Conservation (phyloP, 2,329 filamentous ascomycete species). For the Pseudocercospora vitis region DNA sequence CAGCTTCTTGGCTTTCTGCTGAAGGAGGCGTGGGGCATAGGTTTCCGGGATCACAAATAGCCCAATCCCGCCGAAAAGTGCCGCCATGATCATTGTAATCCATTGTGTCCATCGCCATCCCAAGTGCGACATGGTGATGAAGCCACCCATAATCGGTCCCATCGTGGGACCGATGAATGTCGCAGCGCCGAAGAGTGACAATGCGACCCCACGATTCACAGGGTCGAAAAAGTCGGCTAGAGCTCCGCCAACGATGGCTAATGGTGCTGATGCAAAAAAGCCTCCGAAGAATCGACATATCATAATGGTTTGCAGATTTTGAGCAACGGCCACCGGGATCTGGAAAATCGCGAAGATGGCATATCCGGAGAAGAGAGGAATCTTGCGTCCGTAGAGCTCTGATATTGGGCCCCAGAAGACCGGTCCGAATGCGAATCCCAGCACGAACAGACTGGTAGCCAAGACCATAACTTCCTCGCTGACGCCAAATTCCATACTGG, state of each 20-base stretch:
- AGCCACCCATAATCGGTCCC: conserved; percentile 32
- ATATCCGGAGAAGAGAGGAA: conserved; percentile 37
- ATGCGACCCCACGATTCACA: conserved; percentile 31
- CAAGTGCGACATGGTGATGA: conserved; percentile 29
- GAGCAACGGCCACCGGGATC: conserved; percentile 55
- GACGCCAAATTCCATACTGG: conserved; percentile 27
- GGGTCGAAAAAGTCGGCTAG: conserved; percentile 32
- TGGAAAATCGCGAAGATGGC: conserved; percentile 55
- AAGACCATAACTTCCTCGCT: conserved; percentile 30
- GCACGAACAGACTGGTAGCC: conserved; percentile 28
- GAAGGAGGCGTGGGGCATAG: conserved; percentile 45
- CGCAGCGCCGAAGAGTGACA: conserved; percentile 28
- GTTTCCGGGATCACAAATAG: conserved; percentile 54
- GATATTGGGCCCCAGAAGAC: conserved; percentile 37
- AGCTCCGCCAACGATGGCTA: conserved; percentile 49
- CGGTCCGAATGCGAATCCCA: conserved; percentile 29
- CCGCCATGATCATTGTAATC: conserved; percentile 43
- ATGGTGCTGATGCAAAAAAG: conserved; percentile 51
- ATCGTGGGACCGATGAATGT: conserved; percentile 32
- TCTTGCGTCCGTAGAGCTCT: conserved; percentile 56
- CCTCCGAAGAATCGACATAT: conserved; percentile 57
- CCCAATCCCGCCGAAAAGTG: conserved; percentile 45
- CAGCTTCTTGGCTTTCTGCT: conserved; percentile 53
- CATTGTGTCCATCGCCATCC: conserved; percentile 37
- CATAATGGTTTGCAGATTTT: conserved; percentile 56